Base-by-base conservation (phyloP, 345 rosid genomes). In the Salix viminalis region DNA sequence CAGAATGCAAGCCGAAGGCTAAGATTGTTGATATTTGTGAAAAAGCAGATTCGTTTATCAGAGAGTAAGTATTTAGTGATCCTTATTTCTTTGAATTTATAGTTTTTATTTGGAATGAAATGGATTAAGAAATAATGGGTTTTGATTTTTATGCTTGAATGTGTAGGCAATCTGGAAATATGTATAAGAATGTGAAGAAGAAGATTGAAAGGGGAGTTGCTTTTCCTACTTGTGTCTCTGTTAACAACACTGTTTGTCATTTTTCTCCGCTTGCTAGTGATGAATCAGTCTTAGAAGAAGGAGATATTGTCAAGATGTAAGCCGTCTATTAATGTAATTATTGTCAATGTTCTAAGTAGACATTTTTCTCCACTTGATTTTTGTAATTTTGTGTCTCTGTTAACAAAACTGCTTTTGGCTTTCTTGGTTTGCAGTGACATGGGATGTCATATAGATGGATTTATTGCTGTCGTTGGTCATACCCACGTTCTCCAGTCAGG, bases 371-470 rank as follows among this genome's bases (percentile, higher is more conserved):
- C 36, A 4, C 36, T 4, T 34, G 36, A 34, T 34, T 34, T 34
- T 34, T 34, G 6, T 34, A 34, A 34, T 34, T 34, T 34, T 34
- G 36, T 34, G 36, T 34, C 5, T 34, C 36, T 34, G 36, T 34
- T 34, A 34, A 34, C 5, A 34, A 34, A 5, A 34, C 36, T 34
- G 36, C 36, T 34, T 41, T 5, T 11, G 54, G 76, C 77, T 64
- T 79, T 60, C 2, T 54, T 39, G 15, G 30, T 24, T 62, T 84
- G 71, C 85, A 94, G 98, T 78, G 98, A 96, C 76, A 79, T 96
- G 95, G 99, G 99, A 28, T 94, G 97, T 69, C 99, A 96, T 76
- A 94, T 96, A 65, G 97, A 94, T 84, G 99, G 99, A n/a, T 92
- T 96, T 79, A 94, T 96, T 84, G 98, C 98, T 28, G 89, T 93